Evolutionary conservation across 768 basidiomycete genomes (phyloP).

Genomic region (Favolaschia claudopus): DNA sequence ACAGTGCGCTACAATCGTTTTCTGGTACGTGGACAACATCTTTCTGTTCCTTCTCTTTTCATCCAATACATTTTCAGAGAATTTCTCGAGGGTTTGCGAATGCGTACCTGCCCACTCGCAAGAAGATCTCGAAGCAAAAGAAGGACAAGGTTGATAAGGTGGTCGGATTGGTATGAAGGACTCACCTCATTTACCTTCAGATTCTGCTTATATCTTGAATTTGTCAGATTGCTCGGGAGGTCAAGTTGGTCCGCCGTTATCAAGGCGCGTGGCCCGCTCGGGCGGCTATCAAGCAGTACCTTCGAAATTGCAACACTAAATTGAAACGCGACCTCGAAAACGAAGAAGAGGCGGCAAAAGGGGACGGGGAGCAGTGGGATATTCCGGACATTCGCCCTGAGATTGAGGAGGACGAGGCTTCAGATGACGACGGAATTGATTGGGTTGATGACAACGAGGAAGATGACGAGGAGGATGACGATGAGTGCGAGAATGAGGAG

Average conservation of each 20-base stretch:
- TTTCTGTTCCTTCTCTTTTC: not conserved
- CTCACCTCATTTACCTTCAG: no score
- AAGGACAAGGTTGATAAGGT: not conserved
- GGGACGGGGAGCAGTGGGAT: not conserved
- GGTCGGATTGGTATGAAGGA: not conserved
- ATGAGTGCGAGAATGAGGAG: no score
- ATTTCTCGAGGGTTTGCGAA: not conserved
- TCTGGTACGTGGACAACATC: not conserved
- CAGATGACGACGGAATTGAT: no score
- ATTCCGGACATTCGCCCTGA: no score
- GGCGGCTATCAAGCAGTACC: not conserved
- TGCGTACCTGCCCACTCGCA: not conserved
- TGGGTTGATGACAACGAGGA: not conserved
- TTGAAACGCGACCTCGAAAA: not conserved
- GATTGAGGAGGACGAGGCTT: no score
- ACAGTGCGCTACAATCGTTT: not conserved
- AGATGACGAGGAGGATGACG: not conserved
- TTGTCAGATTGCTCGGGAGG: not conserved
- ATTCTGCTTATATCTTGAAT: no score
- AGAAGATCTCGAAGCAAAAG: not conserved
- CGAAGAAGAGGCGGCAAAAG: not conserved
- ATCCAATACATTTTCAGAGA: not conserved
- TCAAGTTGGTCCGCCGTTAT: not conserved
- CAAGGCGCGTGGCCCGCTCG: not conserved
- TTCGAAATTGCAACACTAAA: not conserved